Percentiles rank a stretch among this genome's conserved stretches.
phyloP scores from a whole-genome alignment of 1,284 basidiomycete species.

The Malassezia sp. region DNA sequence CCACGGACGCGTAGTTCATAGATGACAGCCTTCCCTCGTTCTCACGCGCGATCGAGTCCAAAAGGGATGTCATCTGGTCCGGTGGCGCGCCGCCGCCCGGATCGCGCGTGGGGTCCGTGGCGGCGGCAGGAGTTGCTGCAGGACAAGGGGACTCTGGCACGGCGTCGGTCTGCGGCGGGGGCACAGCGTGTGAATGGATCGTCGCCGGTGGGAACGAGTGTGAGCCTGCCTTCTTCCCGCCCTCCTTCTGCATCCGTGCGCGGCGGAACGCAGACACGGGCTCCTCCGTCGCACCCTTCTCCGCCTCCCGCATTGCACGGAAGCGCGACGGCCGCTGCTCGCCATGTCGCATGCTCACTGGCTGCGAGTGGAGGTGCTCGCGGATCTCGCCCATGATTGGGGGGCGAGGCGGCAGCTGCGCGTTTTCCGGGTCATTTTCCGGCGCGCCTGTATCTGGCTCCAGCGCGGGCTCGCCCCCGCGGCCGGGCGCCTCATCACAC shows the following conservation, averaged over 20 bases:
- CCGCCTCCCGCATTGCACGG: background rate
- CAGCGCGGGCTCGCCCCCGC: too few species aligned
- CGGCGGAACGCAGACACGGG: conserved; percentile 41
- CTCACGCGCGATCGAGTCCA: conserved; percentile 24
- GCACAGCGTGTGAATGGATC: too few species aligned
- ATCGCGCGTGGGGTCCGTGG: conserved; percentile 27
- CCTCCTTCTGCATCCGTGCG: conserved; percentile 17
- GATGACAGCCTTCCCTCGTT: conserved; percentile 28
- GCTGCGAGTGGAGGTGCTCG: too few species aligned
- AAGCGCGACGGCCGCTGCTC: conserved; percentile 2
- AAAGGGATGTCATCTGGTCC: conserved; percentile 22
- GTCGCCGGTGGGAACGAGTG: too few species aligned
- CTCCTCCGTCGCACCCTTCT: conserved; percentile 18
- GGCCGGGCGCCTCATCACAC: too few species aligned
- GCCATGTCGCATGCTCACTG: background rate
- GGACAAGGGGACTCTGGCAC: too few species aligned
- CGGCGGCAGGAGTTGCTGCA: background rate
- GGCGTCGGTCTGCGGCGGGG: too few species aligned
- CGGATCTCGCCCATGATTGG: conserved; percentile 11
- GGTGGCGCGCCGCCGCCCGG: conserved; percentile 37
- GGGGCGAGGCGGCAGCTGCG: background rate
- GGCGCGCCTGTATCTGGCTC: too few species aligned
- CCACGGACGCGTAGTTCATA: conserved; percentile 31
- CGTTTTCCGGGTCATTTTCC: background rate
- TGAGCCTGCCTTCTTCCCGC: too few species aligned